A percentile compares a stretch with the other conserved stretches of the same genome.
Evolutionary conservation across 2,329 filamentous ascomycete genomes (phyloP).

Genomic region (Aspergillus pseudonomiae): DNA sequence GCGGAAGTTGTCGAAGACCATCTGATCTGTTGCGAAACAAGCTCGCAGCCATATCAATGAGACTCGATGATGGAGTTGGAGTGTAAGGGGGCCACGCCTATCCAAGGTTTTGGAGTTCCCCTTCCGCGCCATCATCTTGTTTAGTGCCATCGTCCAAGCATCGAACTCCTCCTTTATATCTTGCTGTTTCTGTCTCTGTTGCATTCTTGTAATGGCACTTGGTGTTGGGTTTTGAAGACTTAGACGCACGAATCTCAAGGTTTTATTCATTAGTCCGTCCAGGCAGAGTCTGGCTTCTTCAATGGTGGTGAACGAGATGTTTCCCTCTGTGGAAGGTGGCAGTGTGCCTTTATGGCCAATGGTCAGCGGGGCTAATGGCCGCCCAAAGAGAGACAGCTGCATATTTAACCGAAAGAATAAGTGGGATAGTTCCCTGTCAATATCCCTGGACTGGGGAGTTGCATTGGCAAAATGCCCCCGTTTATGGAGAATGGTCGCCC

Average conservation of each 20-base stretch:
- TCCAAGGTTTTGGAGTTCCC: conserved; percentile 8
- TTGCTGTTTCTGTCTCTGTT: conserved; percentile 7
- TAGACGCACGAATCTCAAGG: conserved; percentile 17
- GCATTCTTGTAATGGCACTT: neutral
- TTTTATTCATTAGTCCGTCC: conserved; percentile 18
- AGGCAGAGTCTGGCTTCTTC: conserved; percentile 18
- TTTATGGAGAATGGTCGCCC: conserved; percentile 22
- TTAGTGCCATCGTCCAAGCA: conserved; percentile 16
- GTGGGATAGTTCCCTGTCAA: conserved; percentile 25
- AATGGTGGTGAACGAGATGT: conserved; percentile 13
- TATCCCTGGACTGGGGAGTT: neutral
- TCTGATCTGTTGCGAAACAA: conserved; percentile 10
- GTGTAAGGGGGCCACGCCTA: conserved; percentile 18
- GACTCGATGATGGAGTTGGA: conserved; percentile 20
- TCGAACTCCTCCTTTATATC: conserved; percentile 3
- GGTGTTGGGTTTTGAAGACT: conserved; percentile 3
- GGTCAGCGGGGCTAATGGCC: conserved; percentile 11
- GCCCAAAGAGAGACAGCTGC: conserved; percentile 24
- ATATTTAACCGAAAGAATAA: conserved; percentile 25
- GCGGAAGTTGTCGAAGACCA: conserved; percentile 14
- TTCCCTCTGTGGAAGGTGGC: neutral
- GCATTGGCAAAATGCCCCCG: neutral
- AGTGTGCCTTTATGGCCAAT: conserved; percentile 1
- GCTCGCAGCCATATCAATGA: conserved; percentile 14
- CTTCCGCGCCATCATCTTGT: conserved; percentile 11